phyloP scores from a whole-genome alignment of 179 eudicot species.

The Vitellaria paradoxa region DNA sequence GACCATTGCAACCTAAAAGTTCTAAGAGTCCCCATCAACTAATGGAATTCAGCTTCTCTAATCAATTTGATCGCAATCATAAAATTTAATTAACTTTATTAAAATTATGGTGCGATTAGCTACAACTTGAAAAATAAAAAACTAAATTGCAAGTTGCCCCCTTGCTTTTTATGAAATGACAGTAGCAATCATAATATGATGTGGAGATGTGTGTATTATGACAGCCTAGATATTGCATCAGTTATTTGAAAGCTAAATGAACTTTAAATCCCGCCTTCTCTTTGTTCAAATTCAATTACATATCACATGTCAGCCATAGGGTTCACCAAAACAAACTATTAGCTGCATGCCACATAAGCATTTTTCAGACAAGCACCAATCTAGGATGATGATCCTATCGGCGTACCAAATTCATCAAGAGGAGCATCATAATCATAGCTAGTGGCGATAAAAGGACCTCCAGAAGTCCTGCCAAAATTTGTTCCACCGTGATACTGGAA shows the following conservation, averaged over 20 bases:
- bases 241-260: neutral
- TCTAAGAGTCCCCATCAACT: neutral
- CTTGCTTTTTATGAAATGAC: slow-evolving; percentile 1
- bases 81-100: neutral
- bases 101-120: neutral
- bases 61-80: neutral
- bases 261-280: neutral
- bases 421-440: slow-evolving; percentile 99
- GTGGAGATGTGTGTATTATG: neutral
- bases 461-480: slow-evolving; percentile 95
- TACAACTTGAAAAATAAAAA: neutral
- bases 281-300: neutral
- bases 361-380: neutral
- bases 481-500: slow-evolving; percentile 97
- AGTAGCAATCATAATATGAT: neutral
- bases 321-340: neutral
- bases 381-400: neutral
- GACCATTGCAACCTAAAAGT: neutral
- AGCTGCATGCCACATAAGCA: neutral
- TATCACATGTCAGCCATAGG: neutral
- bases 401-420: slow-evolving; percentile 88
- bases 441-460: slow-evolving; percentile 95
- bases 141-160: slow-evolving; percentile 5
- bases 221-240: neutral
- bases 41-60: neutral